Percentiles rank a stretch among this genome's conserved stretches.
phyloP scores from a whole-genome alignment of 2,329 filamentous ascomycete species.

The Lecanicillium sp. region DNA sequence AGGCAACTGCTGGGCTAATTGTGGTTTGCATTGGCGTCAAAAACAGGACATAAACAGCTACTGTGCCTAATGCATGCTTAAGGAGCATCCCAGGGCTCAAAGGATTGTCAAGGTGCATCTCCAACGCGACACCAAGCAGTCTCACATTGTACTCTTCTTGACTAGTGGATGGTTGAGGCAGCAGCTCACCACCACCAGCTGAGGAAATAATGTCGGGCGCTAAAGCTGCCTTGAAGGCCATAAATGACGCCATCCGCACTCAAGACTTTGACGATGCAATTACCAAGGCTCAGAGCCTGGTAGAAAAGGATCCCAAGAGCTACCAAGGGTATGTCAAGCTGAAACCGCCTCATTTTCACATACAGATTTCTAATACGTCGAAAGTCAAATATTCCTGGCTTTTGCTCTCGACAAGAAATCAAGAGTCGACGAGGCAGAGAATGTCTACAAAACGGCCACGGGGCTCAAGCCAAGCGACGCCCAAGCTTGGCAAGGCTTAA shows the following conservation, averaged over 20 bases:
- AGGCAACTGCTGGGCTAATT: no score
- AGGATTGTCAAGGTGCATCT: no score
- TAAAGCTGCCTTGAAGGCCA: constrained; percentile 74
- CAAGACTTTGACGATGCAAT: constrained; percentile 72
- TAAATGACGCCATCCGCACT: constrained; percentile 68
- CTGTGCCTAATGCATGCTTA: no score
- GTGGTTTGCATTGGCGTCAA: no score
- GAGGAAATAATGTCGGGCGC: constrained; percentile 36
- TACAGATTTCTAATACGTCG: not conserved
- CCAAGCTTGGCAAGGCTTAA: constrained; percentile 86
- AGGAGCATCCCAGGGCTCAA: no score
- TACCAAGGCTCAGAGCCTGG: constrained; percentile 57
- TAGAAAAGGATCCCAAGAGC: constrained; percentile 66
- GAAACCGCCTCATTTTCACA: not conserved
- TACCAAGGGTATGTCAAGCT: constrained; percentile 62
- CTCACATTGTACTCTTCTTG: not conserved
- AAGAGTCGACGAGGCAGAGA: constrained; percentile 63
- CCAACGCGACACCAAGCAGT: no score
- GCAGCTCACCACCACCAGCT: not conserved
- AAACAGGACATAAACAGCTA: no score
- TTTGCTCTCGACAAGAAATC: constrained; percentile 74
- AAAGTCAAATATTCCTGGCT: constrained; percentile 74
- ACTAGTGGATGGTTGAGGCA: not conserved
- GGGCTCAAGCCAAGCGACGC: constrained; percentile 63
- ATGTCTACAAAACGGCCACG: constrained; percentile 65